These are phyloP conservation scores for Epichloe gansuensis DNA, from an alignment of 2,329 filamentous ascomycete genomes.

Conservation along the genomic window DNA sequence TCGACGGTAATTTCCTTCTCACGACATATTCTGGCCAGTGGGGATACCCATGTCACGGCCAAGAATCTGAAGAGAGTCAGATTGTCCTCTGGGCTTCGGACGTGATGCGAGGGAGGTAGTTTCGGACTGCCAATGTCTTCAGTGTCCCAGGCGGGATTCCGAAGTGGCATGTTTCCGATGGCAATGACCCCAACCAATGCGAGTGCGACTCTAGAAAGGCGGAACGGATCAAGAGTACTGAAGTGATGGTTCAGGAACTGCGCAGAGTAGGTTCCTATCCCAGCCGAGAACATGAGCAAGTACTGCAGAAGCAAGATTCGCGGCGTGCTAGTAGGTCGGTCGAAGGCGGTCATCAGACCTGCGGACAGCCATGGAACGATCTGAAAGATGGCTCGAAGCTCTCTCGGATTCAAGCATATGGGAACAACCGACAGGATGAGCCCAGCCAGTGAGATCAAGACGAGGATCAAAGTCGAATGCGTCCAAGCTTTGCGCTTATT, in stretches of 20 bases:
- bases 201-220: constrained; percentile 13
- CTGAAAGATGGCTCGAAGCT: constrained; percentile 19
- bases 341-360: constrained; percentile 24
- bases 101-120: constrained; percentile 16
- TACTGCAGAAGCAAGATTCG: constrained; percentile 29
- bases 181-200: constrained; percentile 14
- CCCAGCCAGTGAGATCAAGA: constrained; percentile 21
- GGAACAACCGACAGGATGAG: constrained; percentile 21
- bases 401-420: constrained; percentile 17
- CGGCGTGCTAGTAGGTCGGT: constrained; percentile 30
- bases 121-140: constrained; percentile 19
- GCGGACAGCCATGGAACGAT: constrained; percentile 27
- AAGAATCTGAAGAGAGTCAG: constrained; percentile 74
- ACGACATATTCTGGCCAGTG: constrained; percentile 55
- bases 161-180: constrained; percentile 26
- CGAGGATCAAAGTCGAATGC: constrained; percentile 26
- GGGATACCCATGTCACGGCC: constrained; percentile 70
- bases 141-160: constrained; percentile 22
- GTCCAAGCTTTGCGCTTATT: constrained; percentile 23
- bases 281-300: constrained; percentile 20
- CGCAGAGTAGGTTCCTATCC: constrained; percentile 18
- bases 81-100: constrained; percentile 70
- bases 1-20: constrained; percentile 57
- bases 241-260: constrained; percentile 17
- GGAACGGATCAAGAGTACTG: constrained; percentile 12